These are phyloP conservation scores for Candida ipomoeae DNA, from an alignment of 805 yeast genomes.

Conservation along the genomic window DNA sequence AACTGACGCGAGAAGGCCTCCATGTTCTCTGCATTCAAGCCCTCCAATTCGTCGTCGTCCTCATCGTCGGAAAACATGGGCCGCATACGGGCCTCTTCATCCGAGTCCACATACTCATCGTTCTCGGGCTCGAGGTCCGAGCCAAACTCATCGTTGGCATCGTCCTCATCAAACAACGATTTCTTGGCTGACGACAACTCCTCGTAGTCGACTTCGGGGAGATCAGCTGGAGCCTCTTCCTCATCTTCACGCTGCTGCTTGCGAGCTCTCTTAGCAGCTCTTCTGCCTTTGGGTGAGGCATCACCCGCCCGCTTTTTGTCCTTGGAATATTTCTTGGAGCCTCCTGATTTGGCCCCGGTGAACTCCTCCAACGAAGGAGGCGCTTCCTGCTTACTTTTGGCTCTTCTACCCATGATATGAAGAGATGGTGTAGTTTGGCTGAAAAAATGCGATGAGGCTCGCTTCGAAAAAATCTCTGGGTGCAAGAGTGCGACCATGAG, in stretches of 20 bases:
- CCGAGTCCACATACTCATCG: slow-evolving; percentile 46
- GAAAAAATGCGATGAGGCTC: slow-evolving; percentile 19
- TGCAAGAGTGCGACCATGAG: not conserved
- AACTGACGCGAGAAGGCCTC: slow-evolving; percentile 67
- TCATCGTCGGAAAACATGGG: slow-evolving; percentile 81
- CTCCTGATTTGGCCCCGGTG: slow-evolving; percentile 27
- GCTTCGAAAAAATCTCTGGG: slow-evolving; percentile 3
- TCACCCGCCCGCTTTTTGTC: slow-evolving; percentile 21
- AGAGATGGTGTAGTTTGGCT: slow-evolving; percentile 6
- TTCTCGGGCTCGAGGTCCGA: slow-evolving; percentile 36
- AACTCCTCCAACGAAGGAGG: slow-evolving; percentile 90
- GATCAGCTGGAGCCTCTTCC: slow-evolving; percentile 25
- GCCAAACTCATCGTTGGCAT: slow-evolving; percentile 39
- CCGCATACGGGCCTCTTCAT: slow-evolving; percentile 53
- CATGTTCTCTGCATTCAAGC: slow-evolving; percentile 76
- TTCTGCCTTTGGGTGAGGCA: slow-evolving; percentile 18
- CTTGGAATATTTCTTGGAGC: slow-evolving; percentile 28
- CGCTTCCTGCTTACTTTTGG: slow-evolving; percentile 85
- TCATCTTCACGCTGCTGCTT: slow-evolving; percentile 13
- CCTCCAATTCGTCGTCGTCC: slow-evolving; percentile 52
- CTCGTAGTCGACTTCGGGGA: slow-evolving; percentile 65
- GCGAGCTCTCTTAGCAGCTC: slow-evolving; percentile 15
- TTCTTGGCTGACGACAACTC: slow-evolving; percentile 68
- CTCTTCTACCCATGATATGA: slow-evolving; percentile 79
- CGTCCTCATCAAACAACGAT: slow-evolving; percentile 73